These are phyloP conservation scores for Spizellomyces punctatus DNA, from an alignment of 192 early-diverging fungal genomes.

Conservation along the genomic window DNA sequence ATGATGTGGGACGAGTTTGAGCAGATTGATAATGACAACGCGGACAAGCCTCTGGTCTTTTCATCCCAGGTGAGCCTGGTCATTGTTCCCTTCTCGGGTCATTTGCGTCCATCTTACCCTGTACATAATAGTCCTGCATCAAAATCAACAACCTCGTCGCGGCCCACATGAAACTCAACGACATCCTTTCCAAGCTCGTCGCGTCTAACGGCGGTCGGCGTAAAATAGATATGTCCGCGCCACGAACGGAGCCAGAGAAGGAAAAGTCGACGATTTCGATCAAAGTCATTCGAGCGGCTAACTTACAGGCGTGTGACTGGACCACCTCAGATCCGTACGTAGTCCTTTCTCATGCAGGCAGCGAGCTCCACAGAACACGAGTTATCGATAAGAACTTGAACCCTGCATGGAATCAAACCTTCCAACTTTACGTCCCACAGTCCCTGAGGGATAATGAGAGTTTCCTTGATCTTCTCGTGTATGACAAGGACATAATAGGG, in stretches of 20 bases:
- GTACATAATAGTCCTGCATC: constrained; percentile 39
- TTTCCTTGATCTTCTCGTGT: constrained; percentile 43
- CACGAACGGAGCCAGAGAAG: constrained; percentile 22
- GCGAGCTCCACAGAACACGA: constrained; percentile 28
- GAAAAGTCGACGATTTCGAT: constrained; percentile 26
- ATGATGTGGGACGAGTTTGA: constrained; percentile 45
- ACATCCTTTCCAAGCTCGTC: constrained; percentile 36
- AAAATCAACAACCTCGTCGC: constrained; percentile 56
- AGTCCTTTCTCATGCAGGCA: constrained; percentile 21
- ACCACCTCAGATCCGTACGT: constrained; percentile 48
- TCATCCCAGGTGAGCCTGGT: constrained; percentile 13
- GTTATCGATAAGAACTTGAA: constrained; percentile 39
- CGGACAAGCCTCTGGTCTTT: constrained; percentile 21
- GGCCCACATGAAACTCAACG: constrained; percentile 39
- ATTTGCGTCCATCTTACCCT: not conserved
- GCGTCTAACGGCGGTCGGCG: not conserved
- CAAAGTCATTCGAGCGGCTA: constrained; percentile 40
- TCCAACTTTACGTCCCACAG: constrained; percentile 32
- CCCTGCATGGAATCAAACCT: constrained; percentile 50
- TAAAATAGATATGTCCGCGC: constrained; percentile 31
- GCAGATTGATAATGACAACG: constrained; percentile 17
- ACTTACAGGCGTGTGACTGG: constrained; percentile 42
- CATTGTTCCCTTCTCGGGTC: not conserved
- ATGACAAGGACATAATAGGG: constrained; percentile 40
- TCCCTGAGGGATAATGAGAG: constrained; percentile 19